Conservation (phyloP, 1,284 basidiomycete genomes). For the Apiotrichum gracile region DNA sequence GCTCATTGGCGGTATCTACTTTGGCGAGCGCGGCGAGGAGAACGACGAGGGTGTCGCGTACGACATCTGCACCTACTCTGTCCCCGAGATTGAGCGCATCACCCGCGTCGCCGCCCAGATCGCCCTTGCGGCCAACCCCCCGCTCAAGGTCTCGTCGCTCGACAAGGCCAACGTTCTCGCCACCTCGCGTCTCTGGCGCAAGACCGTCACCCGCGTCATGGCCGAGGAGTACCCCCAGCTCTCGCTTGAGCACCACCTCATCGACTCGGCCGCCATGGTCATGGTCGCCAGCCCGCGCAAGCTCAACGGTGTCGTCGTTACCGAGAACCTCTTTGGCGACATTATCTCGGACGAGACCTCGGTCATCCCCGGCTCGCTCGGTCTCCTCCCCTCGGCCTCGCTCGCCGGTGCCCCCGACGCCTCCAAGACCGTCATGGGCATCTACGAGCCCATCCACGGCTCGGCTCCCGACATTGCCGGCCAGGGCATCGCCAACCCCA, state of each 20-base stretch:
- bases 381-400: constrained; percentile 80
- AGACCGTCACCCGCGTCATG: constrained; percentile 77
- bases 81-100: constrained; percentile 86
- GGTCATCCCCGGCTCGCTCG: constrained; percentile 95
- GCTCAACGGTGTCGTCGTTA: constrained; percentile 85
- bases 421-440: constrained; percentile 63
- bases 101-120: constrained; percentile 93
- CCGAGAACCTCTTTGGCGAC: constrained; percentile 94
- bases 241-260: constrained; percentile 79
- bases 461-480: constrained; percentile 89
- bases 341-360: constrained; percentile 95
- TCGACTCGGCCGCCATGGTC: constrained; percentile 92
- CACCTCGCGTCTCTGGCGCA: constrained; percentile 89
- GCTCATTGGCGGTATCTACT: constrained; percentile 71
- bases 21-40: constrained; percentile 86
- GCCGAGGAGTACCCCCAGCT: constrained; percentile 80
- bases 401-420: constrained; percentile 81
- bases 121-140: constrained; percentile 75
- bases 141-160: constrained; percentile 83
- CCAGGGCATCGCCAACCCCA: constrained; percentile 78
- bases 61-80: constrained; percentile 79
- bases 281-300: constrained; percentile 87
- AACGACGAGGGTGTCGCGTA: constrained; percentile 63
- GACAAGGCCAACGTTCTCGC: constrained; percentile 99
- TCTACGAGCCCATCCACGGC: constrained; percentile 77